These are phyloP conservation scores for Pseudogymnoascus sp. DNA, from an alignment of 2,329 filamentous ascomycete species.

Conservation along the genomic window DNA sequence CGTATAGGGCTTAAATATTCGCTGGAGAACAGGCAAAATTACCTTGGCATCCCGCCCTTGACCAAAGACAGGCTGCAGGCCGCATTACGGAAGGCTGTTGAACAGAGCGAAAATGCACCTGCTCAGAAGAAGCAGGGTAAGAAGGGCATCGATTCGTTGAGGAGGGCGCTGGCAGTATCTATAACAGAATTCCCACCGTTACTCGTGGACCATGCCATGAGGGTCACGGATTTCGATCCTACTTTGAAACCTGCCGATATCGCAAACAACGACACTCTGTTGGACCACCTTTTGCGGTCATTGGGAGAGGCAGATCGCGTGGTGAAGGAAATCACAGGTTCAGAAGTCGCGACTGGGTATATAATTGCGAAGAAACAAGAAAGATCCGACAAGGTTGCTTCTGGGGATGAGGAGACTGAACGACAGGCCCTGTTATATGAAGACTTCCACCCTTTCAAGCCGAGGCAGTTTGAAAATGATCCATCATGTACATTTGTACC, in stretches of 20 bases:
- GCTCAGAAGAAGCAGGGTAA: conserved; percentile 54
- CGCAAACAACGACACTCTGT: conserved; percentile 52
- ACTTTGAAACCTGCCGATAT: conserved; percentile 59
- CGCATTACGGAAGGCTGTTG: conserved; percentile 58
- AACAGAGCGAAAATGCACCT: conserved; percentile 44
- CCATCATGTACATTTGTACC: conserved; percentile 59
- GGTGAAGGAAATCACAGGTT: conserved; percentile 58
- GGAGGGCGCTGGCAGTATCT: conserved; percentile 71
- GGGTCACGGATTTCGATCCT: conserved; percentile 60
- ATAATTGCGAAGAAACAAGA: conserved; percentile 67
- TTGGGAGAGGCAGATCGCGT: conserved; percentile 63
- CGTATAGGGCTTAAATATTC: conserved; percentile 70
- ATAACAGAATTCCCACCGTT: conserved; percentile 86
- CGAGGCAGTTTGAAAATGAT: conserved; percentile 66
- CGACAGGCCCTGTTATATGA: conserved; percentile 62
- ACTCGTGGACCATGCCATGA: conserved; percentile 77
- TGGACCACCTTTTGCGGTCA: conserved; percentile 59
- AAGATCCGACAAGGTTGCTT: conserved; percentile 14
- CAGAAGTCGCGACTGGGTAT: conserved; percentile 65
- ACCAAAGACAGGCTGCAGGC: conserved; percentile 63
- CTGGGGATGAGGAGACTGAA: conserved; percentile 27
- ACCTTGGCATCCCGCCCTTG: conserved; percentile 62
- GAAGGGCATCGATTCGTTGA: conserved; percentile 65
- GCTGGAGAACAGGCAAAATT: conserved; percentile 77
- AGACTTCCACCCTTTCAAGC: conserved; percentile 90